A percentile compares a stretch with the other conserved stretches of the same genome.
Evolutionary conservation across 1,284 basidiomycete species (phyloP).

Genomic region (Ganoderma lingzhi): DNA sequence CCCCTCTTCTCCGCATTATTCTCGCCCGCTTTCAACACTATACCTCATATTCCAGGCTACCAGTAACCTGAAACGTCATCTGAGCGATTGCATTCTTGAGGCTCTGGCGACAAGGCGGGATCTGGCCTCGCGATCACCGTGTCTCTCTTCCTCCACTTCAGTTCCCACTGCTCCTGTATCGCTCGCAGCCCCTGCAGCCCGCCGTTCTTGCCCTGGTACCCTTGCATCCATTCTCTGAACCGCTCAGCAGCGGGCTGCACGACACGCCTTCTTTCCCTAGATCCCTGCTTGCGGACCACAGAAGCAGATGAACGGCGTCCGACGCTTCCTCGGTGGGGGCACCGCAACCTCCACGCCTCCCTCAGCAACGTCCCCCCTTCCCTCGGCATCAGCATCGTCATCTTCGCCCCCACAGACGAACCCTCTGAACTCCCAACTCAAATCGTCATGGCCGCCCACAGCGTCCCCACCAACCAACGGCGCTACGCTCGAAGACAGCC

Average conservation of each 20-base stretch:
- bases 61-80: neutral
- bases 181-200: conserved; percentile 10
- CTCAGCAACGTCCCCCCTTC: conserved; percentile 33
- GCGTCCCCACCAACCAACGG: conserved; percentile 39
- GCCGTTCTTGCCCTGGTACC: conserved; percentile 16
- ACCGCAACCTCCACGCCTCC: conserved; percentile 35
- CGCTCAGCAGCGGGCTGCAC: conserved; percentile 32
- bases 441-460: conserved; percentile 56
- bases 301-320: conserved; percentile 71
- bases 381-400: conserved; percentile 30
- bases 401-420: conserved; percentile 34
- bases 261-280: neutral
- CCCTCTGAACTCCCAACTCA: conserved; percentile 40
- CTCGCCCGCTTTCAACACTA: conserved; percentile 8
- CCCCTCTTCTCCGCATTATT: neutral
- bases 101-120: conserved; percentile 26
- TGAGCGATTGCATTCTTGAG: conserved; percentile 20
- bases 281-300: conserved; percentile 11
- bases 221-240: conserved; percentile 6
- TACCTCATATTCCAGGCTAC: neutral
- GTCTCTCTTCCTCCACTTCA: conserved; percentile 2
- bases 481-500: conserved; percentile 41
- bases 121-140: conserved; percentile 26
- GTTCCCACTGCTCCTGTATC: conserved; percentile 7
- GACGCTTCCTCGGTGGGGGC: conserved; percentile 65